Base-by-base conservation (phyloP, 2,329 filamentous ascomycete genomes). In the Diaporthe destruens region DNA sequence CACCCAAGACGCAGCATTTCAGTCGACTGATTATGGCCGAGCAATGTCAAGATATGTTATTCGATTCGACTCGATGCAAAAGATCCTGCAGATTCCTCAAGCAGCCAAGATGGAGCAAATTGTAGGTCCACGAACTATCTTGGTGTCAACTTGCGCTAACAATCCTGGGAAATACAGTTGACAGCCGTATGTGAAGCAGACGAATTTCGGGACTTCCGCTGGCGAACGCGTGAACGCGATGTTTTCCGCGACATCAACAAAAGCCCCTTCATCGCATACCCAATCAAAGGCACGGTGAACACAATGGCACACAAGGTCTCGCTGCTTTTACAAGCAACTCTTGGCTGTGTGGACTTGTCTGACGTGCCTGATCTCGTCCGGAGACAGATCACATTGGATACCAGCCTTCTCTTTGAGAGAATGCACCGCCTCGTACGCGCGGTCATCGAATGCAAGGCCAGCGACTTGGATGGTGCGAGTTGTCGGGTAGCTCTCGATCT, bases 21-120 rank as follows among this genome's bases (percentile, higher is more conserved):
- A 82, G 34, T 90, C 89, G 56, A 96, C 93, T 0, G 89, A 91
- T 63, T 94, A 92, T 77, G 94, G 94, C 1, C 87, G 92, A 71
- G 92, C 92, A 6, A 97, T 97, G 94, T 93, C 94, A 55, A 89
- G 90, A 61, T 97, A 96, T 79, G 96, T 94, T 83, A 85, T 96
- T 3, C 89, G 89, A 29, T 95, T 95, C 76, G 87, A 92, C 49
- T 96, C 94, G 0, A 97, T 96, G 93, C 92, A 90, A 76, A 80
- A 85, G 1, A 85, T 97, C 18, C 82, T 96, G 55, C 84, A 84
- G 0, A 84, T 96, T 68, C 87, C 88, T n/a, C 80, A 83, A 1
- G 88, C 87, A 53, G 87, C 91, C 0, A 89, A 87, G 9, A 84
- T 91, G 8, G 91, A 91, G 39, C 88, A 93, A 55, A 90, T 96